Conservation (phyloP, 2,329 filamentous ascomycete genomes). For the Daldinia eschscholtzii region DNA sequence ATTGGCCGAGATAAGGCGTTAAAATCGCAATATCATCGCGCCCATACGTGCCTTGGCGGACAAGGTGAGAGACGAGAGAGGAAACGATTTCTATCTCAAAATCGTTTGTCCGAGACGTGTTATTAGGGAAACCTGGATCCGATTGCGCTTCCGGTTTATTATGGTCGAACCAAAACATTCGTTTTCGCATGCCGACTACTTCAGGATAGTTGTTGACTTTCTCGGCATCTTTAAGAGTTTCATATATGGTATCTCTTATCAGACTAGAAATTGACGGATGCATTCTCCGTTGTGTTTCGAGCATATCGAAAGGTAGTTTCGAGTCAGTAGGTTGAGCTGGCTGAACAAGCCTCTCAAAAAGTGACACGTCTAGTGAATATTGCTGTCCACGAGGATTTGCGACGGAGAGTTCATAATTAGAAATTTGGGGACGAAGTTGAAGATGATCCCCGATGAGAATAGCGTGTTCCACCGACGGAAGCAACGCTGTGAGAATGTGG, state of each 20-base stretch:
- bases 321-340: constrained; percentile 35
- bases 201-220: constrained; percentile 33
- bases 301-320: constrained; percentile 2
- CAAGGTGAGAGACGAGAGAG: constrained; percentile 73
- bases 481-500: constrained; percentile 40
- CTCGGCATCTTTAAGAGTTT: neutral
- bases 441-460: constrained; percentile 74
- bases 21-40: constrained; percentile 75
- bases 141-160: constrained; percentile 42
- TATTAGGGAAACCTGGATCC: constrained; percentile 46
- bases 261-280: neutral
- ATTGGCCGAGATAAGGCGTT: constrained; percentile 73
- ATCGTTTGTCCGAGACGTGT: constrained; percentile 65
- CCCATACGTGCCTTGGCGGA: constrained; percentile 72
- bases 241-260: neutral
- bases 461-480: constrained; percentile 57
- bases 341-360: constrained; percentile 70
- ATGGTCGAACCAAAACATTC: constrained; percentile 73
- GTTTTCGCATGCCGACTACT: constrained; percentile 62
- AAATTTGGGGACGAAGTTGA: constrained; percentile 70
- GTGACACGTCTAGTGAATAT: constrained; percentile 70
- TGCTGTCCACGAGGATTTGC: constrained; percentile 61
- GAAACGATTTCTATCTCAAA: constrained; percentile 75
- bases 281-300: constrained; percentile 2
- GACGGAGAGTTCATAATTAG: constrained; percentile 66